These are phyloP conservation scores for Diaporthe helianthi DNA, from an alignment of 2,329 filamentous ascomycete species.

Conservation along the genomic window DNA sequence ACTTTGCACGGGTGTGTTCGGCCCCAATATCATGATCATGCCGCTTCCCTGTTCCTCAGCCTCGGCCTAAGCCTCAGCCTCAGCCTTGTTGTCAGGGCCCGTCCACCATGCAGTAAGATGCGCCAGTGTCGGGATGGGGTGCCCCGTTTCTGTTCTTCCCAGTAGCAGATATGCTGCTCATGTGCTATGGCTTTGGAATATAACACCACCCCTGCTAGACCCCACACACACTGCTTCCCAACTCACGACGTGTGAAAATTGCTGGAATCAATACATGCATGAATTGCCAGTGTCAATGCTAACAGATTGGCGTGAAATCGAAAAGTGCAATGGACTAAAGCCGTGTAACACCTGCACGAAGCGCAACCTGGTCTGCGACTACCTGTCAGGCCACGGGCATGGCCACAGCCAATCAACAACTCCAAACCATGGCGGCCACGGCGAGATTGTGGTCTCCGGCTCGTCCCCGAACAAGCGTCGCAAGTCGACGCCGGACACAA, in stretches of 20 bases:
- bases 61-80: neutral
- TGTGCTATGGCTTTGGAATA: neutral
- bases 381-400: conserved; percentile 42
- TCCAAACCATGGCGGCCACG: conserved; percentile 38
- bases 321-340: conserved; percentile 64
- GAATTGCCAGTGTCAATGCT: neutral
- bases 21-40: neutral
- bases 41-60: neutral
- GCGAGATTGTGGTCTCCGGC: conserved; percentile 41
- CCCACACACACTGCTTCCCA: neutral
- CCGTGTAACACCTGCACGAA: conserved; percentile 67
- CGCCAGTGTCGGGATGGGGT: neutral
- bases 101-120: neutral
- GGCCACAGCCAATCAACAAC: conserved; percentile 39
- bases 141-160: neutral
- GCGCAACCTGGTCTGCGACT: conserved; percentile 54
- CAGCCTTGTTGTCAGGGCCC: neutral
- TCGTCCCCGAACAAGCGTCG: conserved; percentile 37
- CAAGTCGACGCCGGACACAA: conserved; percentile 22
- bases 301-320: conserved; percentile 25
- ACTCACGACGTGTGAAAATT: neutral
- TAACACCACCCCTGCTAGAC: neutral
- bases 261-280: neutral
- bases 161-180: neutral
- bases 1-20: neutral